Percentiles rank a stretch among this genome's conserved stretches.
Evolutionary conservation across 2,329 filamentous ascomycete species (phyloP).

Genomic region (Penicillium sp.): DNA sequence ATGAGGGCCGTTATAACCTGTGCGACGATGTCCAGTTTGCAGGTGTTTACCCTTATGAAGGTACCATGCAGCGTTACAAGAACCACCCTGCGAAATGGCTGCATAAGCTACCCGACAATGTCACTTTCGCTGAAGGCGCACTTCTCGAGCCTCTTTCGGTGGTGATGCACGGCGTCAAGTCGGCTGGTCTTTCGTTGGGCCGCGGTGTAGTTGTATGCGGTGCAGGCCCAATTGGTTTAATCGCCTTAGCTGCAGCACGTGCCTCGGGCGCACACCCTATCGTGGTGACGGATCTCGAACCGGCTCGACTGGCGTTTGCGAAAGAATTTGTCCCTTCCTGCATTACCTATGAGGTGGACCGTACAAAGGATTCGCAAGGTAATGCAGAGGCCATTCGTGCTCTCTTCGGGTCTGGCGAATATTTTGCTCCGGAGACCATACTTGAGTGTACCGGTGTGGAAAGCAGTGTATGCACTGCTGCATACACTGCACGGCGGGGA

Average conservation of each 20-base stretch:
- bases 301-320: constrained; percentile 56
- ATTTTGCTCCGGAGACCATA: constrained; percentile 56
- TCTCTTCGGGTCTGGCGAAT: constrained; percentile 56
- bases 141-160: constrained; percentile 64
- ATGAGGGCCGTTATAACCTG: constrained; percentile 60
- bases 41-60: constrained; percentile 60
- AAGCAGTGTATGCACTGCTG: constrained; percentile 59
- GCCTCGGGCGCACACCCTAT: constrained; percentile 63
- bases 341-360: constrained; percentile 54
- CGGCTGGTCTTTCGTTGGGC: constrained; percentile 54
- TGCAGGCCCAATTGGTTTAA: constrained; percentile 62
- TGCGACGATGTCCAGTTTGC: constrained; percentile 61
- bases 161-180: constrained; percentile 59
- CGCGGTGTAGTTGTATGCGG: constrained; percentile 58
- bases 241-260: constrained; percentile 55
- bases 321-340: constrained; percentile 55
- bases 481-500: constrained; percentile 56
- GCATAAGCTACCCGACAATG: constrained; percentile 54
- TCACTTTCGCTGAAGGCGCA: constrained; percentile 59
- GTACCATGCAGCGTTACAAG: constrained; percentile 61
- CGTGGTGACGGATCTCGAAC: constrained; percentile 62
- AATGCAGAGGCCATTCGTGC: constrained; percentile 53
- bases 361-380: constrained; percentile 43
- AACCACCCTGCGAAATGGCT: constrained; percentile 60
- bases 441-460: constrained; percentile 67